Percentiles rank a stretch among this genome's conserved stretches.
These are phyloP conservation scores for Backusella parvicylindrica DNA, from an alignment of 192 early-diverging fungal species.

Conservation along the genomic window DNA sequence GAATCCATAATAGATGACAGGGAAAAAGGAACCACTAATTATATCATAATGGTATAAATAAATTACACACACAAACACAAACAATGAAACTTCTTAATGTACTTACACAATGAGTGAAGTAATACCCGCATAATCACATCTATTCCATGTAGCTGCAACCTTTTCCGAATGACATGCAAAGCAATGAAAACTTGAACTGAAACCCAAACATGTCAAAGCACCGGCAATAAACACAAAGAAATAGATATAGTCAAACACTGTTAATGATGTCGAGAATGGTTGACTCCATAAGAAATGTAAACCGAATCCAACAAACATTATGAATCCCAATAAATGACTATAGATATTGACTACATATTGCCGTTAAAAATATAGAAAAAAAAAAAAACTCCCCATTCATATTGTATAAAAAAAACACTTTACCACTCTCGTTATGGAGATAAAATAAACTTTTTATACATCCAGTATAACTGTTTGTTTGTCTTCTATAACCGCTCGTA, in stretches of 20 bases:
- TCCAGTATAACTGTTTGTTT: conserved; percentile 66
- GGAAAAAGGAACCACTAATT: conserved; percentile 28
- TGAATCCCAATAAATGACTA: conserved; percentile 75
- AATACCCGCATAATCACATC: conserved; percentile 92
- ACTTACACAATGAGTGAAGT: conserved; percentile 71
- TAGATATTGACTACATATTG: conserved; percentile 76
- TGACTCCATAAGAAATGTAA: conserved; percentile 43
- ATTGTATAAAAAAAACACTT: background rate
- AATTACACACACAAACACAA: background rate
- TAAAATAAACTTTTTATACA: conserved; percentile 77
- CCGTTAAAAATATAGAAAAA: no score
- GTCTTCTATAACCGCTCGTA: conserved; percentile 74
- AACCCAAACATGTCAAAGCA: conserved; percentile 73
- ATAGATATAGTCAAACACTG: conserved; percentile 61
- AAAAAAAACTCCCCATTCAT: no score
- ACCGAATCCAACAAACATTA: conserved; percentile 52
- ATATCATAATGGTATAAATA: background rate
- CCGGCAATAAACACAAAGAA: conserved; percentile 75
- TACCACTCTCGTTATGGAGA: conserved; percentile 90
- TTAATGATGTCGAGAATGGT: conserved; percentile 38
- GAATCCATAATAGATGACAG: conserved; percentile 27
- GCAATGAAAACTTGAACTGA: conserved; percentile 78
- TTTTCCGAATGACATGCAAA: conserved; percentile 81
- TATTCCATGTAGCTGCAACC: conserved; percentile 74
- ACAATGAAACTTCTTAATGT: background rate